Percentiles rank a stretch among this genome's conserved stretches.
phyloP scores from a whole-genome alignment of 768 basidiomycete species.

The Brasilioporus rufonigricans region DNA sequence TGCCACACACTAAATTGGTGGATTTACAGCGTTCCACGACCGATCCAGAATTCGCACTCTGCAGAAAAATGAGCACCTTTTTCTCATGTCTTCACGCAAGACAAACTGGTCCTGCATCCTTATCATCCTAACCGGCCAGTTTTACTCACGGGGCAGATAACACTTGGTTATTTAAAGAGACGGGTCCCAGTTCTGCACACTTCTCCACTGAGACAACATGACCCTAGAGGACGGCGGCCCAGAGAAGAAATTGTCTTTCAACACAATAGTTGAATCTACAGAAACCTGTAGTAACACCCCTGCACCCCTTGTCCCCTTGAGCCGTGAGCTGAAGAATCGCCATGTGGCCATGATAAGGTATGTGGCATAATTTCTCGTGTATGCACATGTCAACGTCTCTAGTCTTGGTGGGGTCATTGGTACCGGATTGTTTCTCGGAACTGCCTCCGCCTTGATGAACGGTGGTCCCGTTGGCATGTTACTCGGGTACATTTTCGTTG shows the following conservation, averaged over 20 bases:
- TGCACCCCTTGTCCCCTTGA: neutral
- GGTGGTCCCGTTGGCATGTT: constrained; percentile 45
- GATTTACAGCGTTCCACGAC: neutral
- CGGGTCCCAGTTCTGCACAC: neutral
- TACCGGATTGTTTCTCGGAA: no score
- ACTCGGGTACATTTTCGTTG: constrained; percentile 36
- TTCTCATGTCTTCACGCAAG: constrained; percentile 9
- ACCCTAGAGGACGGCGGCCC: neutral
- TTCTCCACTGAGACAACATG: neutral
- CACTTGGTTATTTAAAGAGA: no score
- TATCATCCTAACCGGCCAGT: neutral
- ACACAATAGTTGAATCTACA: no score
- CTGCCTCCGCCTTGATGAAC: constrained; percentile 28
- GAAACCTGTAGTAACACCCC: neutral
- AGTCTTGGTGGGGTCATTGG: no score
- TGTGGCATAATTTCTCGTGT: neutral
- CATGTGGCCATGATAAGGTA: constrained; percentile 31
- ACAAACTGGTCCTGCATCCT: neutral
- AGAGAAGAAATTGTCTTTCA: neutral
- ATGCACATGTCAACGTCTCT: constrained; percentile 1
- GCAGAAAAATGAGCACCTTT: no score
- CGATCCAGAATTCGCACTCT: neutral
- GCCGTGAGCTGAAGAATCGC: constrained; percentile 29
- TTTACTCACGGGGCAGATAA: no score
- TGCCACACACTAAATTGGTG: neutral